Evolutionary conservation across 2,329 filamentous ascomycete genomes (phyloP).

Genomic region (Colletotrichum spinosum): DNA sequence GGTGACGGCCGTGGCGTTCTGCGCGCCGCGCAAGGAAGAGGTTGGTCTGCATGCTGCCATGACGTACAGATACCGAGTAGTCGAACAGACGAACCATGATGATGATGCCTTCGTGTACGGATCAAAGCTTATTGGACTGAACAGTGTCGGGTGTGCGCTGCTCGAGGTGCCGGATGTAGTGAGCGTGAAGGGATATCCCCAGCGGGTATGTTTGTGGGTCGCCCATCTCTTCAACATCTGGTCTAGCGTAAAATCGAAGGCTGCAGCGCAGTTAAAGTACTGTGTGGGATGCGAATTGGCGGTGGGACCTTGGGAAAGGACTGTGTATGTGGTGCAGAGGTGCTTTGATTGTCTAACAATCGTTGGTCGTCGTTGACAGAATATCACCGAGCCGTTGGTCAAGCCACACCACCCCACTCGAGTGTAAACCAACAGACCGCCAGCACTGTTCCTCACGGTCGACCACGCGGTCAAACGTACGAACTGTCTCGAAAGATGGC

Average conservation of each 20-base stretch:
- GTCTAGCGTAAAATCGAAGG: slow-evolving; percentile 28
- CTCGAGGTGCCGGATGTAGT: slow-evolving; percentile 6
- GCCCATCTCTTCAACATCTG: slow-evolving; percentile 26
- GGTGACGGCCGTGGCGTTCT: slow-evolving; percentile 22
- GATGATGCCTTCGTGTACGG: not conserved
- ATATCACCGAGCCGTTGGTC: not conserved
- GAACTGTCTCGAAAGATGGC: slow-evolving; percentile 12
- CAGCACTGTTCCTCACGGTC: not conserved
- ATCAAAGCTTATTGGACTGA: not conserved
- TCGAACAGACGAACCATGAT: slow-evolving; percentile 16
- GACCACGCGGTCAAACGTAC: too few relatives aligned
- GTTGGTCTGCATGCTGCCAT: slow-evolving; percentile 13
- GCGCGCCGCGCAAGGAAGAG: slow-evolving; percentile 1
- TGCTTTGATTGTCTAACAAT: slow-evolving; percentile 3
- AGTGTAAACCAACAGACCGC: not conserved
- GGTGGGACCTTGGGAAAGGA: slow-evolving; percentile 16
- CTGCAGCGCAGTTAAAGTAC: not conserved
- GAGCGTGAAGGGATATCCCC: not conserved
- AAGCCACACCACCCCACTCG: not conserved
- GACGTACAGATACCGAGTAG: slow-evolving; percentile 16
- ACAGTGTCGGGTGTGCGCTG: not conserved
- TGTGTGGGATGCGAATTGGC: slow-evolving; percentile 17
- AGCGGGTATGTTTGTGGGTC: slow-evolving; percentile 23
- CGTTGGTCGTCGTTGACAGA: not conserved
- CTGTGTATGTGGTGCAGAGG: not conserved